Conservation (phyloP, 495 filamentous ascomycete genomes). For the Penicillium ucsense region DNA sequence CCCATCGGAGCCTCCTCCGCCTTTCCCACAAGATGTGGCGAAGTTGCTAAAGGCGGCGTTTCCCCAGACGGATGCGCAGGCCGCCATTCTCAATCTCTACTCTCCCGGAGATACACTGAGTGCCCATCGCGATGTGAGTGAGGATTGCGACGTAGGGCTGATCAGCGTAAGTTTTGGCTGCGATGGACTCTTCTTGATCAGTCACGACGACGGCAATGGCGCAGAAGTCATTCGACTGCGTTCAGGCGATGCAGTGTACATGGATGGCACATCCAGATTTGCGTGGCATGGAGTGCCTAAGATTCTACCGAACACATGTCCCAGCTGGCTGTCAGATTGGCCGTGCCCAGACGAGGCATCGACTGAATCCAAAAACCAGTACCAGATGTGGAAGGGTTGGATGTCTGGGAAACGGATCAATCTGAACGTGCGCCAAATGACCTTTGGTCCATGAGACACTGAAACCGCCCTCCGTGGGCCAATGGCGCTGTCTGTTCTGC, state of each 20-base stretch:
- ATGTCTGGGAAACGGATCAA: conserved; percentile 80
- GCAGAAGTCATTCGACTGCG: conserved; percentile 56
- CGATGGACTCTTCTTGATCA: conserved; percentile 63
- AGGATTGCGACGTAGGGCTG: conserved; percentile 61
- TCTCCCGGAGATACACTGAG: conserved; percentile 78
- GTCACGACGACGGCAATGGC: conserved; percentile 28
- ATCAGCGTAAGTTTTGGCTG: conserved; percentile 84
- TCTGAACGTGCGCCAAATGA: conserved; percentile 88
- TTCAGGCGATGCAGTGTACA: conserved; percentile 76
- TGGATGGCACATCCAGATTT: conserved; percentile 67
- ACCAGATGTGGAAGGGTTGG: conserved; percentile 68
- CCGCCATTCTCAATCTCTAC: conserved; percentile 89
- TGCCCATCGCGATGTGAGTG: conserved; percentile 84
- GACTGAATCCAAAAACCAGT: conserved; percentile 23
- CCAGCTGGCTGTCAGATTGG: conserved; percentile 64
- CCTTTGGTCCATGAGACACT: conserved; percentile 3
- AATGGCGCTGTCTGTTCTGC: background rate
- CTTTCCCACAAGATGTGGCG: conserved; percentile 66
- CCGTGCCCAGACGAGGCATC: conserved; percentile 40
- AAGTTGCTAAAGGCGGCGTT: conserved; percentile 55
- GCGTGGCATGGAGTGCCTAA: conserved; percentile 94
- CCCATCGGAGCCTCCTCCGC: conserved; percentile 52
- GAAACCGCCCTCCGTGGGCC: background rate
- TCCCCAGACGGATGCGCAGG: conserved; percentile 63
- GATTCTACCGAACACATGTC: conserved; percentile 68